These are phyloP conservation scores for Chytridium lagenaria DNA, from an alignment of 371 early-diverging fungal genomes.

Conservation along the genomic window DNA sequence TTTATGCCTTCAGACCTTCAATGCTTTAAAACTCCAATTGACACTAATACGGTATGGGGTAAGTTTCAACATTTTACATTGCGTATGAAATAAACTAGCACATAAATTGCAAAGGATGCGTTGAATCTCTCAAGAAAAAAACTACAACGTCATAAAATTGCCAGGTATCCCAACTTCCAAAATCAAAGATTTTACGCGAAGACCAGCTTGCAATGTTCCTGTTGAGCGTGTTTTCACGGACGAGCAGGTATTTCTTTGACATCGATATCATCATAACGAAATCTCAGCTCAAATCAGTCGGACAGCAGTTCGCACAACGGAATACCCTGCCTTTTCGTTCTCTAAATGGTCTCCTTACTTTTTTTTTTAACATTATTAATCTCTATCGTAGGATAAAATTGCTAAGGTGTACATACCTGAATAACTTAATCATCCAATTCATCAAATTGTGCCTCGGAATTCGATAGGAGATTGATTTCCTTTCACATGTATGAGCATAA, in stretches of 20 bases:
- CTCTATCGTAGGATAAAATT: conserved; percentile 42
- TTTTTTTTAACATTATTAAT: neutral
- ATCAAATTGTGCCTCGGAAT: neutral
- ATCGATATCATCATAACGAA: neutral
- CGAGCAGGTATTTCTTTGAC: conserved; percentile 38
- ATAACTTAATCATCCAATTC: neutral
- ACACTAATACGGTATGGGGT: conserved; percentile 56
- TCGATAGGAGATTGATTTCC: neutral
- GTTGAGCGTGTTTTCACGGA: conserved; percentile 51
- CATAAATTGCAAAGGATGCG: conserved; percentile 55
- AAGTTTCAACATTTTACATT: conserved; percentile 3
- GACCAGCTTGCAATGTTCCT: conserved; percentile 47
- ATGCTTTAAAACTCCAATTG: conserved; percentile 49
- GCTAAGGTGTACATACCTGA: conserved; percentile 43
- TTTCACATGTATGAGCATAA: no score
- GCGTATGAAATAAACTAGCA: conserved; percentile 36
- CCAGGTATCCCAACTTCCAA: conserved; percentile 36
- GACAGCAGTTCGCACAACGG: conserved; percentile 53
- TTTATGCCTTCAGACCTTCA: conserved; percentile 55
- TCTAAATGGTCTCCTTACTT: conserved; percentile 45
- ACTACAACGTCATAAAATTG: conserved; percentile 56
- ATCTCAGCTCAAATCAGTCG: conserved; percentile 52
- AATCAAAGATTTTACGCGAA: conserved; percentile 46
- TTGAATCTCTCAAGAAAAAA: conserved; percentile 53
- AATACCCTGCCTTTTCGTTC: conserved; percentile 51